Percentiles rank a stretch among this genome's conserved stretches.
These are phyloP conservation scores for Helicocarpus griseus DNA, from an alignment of 2,329 filamentous ascomycete genomes.

Conservation along the genomic window DNA sequence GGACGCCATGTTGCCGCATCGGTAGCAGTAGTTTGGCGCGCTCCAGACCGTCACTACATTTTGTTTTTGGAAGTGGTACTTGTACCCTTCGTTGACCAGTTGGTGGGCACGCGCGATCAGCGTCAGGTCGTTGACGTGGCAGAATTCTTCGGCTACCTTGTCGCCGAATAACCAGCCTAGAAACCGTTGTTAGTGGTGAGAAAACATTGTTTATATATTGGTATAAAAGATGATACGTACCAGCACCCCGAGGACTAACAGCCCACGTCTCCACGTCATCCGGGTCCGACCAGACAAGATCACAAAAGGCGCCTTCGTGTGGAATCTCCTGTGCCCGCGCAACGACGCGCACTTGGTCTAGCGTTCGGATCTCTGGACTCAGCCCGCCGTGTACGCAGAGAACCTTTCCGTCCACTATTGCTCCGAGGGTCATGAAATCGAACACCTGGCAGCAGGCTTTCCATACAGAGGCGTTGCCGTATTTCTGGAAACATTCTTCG, in stretches of 20 bases:
- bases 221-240: constrained; percentile 29
- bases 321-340: constrained; percentile 67
- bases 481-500: constrained; percentile 67
- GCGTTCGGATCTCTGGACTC: constrained; percentile 62
- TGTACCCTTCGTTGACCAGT: constrained; percentile 98
- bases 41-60: constrained; percentile 93
- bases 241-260: constrained; percentile 58
- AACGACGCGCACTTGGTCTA: constrained; percentile 66
- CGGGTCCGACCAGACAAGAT: constrained; percentile 67
- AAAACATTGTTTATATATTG: background rate
- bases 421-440: constrained; percentile 64
- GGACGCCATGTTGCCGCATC: constrained; percentile 79
- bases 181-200: background rate
- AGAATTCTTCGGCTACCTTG: constrained; percentile 65
- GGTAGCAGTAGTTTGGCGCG: constrained; percentile 94
- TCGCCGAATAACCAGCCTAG: constrained; percentile 14
- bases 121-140: constrained; percentile 96
- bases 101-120: constrained; percentile 94
- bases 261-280: constrained; percentile 63
- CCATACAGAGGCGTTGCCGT: constrained; percentile 69
- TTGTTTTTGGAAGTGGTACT: constrained; percentile 87
- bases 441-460: constrained; percentile 72
- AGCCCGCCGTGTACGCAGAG: constrained; percentile 64
- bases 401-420: constrained; percentile 64
- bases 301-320: constrained; percentile 67